Base-by-base conservation (phyloP, 768 basidiomycete species). In the Hysterangium stoloniferum region DNA sequence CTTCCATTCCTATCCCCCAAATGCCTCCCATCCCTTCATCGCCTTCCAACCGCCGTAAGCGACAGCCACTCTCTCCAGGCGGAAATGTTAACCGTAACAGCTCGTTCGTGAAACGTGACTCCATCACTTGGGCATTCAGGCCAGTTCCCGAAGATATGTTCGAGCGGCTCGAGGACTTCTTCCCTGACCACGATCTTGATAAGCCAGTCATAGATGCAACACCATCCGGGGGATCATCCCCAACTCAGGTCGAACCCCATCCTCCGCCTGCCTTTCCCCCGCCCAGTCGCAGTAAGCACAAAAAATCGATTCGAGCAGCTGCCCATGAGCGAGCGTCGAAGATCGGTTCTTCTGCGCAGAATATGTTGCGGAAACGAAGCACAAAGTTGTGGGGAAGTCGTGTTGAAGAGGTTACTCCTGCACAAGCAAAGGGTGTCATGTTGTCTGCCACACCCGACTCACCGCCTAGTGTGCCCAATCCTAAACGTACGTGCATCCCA, bases 351-450 rank as follows among this genome's bases (percentile, higher is more conserved):
- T 70, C 70, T 6, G 66, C 70, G n/a, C 71, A 68, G 4, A 71
- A 71, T 52, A 64, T 84, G 45, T 61, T 83, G 56, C 76, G 91
- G 36, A 84, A 89, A 65, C 76, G 90, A 61, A 92, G 89, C 60
- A 95, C 94, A 19, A 97, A 94, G 66, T 74, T 99, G 49, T 99
- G 96, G 92, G 94, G 89, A 8, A 89, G 86, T 60, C 82, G 79
- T 58, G 67, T 97, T 35, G 94, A 96, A 60, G 96, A 99, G 64
- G 91, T 98, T 43, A 91, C 84, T 4, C 82, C 92, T 19, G 77
- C 75, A 17, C 80, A 84, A 53, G 73, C 74, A 51, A 79, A 76
- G 59, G 68, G 68, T 42, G 69, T 63, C 9, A 63, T 74, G 32
- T 59, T 48, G 49, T 67, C 57, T 55, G 57, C 75, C 6, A 61